These are phyloP conservation scores for Inonotus hispidus DNA, from an alignment of 1,284 basidiomycete species.

Conservation along the genomic window DNA sequence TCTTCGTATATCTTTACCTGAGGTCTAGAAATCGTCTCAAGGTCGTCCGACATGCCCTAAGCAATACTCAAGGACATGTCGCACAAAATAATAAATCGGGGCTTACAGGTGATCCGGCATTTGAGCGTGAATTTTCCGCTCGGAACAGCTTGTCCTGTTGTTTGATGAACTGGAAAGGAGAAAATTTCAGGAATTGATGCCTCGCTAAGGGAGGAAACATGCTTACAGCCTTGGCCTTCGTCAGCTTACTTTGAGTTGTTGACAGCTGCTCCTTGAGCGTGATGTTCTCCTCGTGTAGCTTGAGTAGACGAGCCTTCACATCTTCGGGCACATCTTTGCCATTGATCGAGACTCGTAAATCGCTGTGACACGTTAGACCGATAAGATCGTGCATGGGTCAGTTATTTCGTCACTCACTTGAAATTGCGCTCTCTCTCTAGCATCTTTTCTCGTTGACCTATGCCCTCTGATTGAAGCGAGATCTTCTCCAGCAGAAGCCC, in stretches of 20 bases:
- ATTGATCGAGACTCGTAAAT: conserved; percentile 66
- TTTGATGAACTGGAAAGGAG: conserved; percentile 73
- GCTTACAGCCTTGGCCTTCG: conserved; percentile 72
- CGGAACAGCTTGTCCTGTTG: conserved; percentile 86
- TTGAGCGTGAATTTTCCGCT: conserved; percentile 46
- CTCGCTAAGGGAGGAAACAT: neutral
- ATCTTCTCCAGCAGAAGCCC: conserved; percentile 86
- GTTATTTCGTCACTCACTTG: conserved; percentile 42
- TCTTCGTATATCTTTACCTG: conserved; percentile 70
- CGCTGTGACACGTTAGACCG: conserved; percentile 39
- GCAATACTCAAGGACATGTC: neutral
- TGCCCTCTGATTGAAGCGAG: conserved; percentile 80
- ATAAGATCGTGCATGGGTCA: conserved; percentile 8
- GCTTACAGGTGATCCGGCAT: conserved; percentile 20
- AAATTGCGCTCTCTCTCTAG: conserved; percentile 77
- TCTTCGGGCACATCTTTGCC: conserved; percentile 78
- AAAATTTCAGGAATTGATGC: neutral
- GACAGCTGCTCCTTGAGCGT: conserved; percentile 68
- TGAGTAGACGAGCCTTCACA: conserved; percentile 69
- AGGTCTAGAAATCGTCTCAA: conserved; percentile 59
- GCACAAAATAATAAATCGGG: neutral
- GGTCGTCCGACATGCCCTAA: conserved; percentile 60
- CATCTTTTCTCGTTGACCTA: conserved; percentile 79
- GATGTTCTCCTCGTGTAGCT: conserved; percentile 73
- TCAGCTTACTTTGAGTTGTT: conserved; percentile 70